Conservation (phyloP, 768 basidiomycete genomes). For the Auricularia heimuer region DNA sequence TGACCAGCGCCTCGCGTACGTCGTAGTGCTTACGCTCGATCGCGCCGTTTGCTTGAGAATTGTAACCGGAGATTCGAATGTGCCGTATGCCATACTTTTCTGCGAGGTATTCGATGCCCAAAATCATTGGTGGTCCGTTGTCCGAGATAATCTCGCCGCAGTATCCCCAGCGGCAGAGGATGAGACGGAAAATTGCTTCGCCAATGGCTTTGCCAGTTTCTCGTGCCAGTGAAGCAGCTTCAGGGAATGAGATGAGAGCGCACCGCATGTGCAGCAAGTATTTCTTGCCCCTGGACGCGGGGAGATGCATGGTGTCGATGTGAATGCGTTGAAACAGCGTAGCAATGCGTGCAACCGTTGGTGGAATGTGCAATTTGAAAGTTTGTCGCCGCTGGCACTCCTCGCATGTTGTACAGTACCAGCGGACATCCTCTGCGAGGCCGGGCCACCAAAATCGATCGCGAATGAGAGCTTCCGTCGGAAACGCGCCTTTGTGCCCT, state of each 20-base stretch:
- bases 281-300: constrained; percentile 20
- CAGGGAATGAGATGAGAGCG: constrained; percentile 24
- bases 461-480: constrained; percentile 2
- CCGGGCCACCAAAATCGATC: constrained; percentile 19
- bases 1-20: constrained; percentile 21
- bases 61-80: constrained; percentile 33
- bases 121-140: constrained; percentile 10
- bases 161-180: constrained; percentile 12
- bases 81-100: constrained; percentile 5
- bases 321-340: constrained; percentile 25
- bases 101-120: constrained; percentile 7
- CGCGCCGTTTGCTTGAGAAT: constrained; percentile 30
- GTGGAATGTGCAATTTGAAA: constrained; percentile 14
- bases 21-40: constrained; percentile 25
- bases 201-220: constrained; percentile 14
- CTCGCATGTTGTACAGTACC: constrained; percentile 25
- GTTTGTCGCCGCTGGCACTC: constrained; percentile 25
- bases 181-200: constrained; percentile 13
- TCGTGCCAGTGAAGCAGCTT: constrained; percentile 18
- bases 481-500: constrained; percentile 13
- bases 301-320: constrained; percentile 34
- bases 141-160: constrained; percentile 14
- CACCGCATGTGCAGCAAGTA: constrained; percentile 30
- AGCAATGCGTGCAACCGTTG: constrained; percentile 10
- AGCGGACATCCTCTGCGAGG: neutral